These are phyloP conservation scores for Rhizopus arrhizus DNA, from an alignment of 371 early-diverging fungal species.

Conservation along the genomic window DNA sequence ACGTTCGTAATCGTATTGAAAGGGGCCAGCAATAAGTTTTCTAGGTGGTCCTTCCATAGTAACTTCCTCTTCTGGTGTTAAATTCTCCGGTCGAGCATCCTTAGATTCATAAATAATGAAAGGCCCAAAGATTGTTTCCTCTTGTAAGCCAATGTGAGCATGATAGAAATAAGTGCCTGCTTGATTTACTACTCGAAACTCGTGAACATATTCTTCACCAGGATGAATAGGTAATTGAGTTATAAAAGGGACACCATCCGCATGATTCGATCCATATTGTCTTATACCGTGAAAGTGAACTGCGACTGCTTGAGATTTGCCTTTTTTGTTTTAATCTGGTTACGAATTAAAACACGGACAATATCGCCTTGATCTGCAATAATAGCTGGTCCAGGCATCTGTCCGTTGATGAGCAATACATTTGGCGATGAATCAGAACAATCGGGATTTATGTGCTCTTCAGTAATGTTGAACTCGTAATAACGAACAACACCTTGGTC, in stretches of 20 bases:
- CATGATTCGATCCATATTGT: conserved; percentile 35
- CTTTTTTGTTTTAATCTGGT: conserved; percentile 17
- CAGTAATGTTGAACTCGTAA: conserved; percentile 43
- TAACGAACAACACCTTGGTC: conserved; percentile 2
- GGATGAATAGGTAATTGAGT: conserved; percentile 64
- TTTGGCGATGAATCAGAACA: conserved; percentile 35
- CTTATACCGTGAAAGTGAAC: conserved; percentile 55
- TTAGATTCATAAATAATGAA: conserved; percentile 47
- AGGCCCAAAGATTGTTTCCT: conserved; percentile 53
- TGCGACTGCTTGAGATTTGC: conserved; percentile 27
- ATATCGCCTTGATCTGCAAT: conserved; percentile 43
- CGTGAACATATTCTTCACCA: conserved; percentile 52
- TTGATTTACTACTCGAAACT: conserved; percentile 45
- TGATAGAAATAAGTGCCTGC: conserved; percentile 65
- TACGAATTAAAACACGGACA: conserved; percentile 44
- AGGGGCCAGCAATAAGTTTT: conserved; percentile 21
- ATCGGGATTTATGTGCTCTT: conserved; percentile 34
- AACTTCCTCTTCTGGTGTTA: neutral
- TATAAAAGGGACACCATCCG: conserved; percentile 64
- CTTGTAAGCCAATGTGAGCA: conserved; percentile 50
- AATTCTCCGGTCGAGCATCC: conserved; percentile 23
- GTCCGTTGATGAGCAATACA: conserved; percentile 43
- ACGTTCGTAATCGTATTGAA: conserved; percentile 48
- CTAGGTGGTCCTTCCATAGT: neutral
- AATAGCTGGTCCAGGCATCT: conserved; percentile 57